Base-by-base conservation (phyloP, 768 basidiomycete genomes). In the Kockovaella imperatae region DNA sequence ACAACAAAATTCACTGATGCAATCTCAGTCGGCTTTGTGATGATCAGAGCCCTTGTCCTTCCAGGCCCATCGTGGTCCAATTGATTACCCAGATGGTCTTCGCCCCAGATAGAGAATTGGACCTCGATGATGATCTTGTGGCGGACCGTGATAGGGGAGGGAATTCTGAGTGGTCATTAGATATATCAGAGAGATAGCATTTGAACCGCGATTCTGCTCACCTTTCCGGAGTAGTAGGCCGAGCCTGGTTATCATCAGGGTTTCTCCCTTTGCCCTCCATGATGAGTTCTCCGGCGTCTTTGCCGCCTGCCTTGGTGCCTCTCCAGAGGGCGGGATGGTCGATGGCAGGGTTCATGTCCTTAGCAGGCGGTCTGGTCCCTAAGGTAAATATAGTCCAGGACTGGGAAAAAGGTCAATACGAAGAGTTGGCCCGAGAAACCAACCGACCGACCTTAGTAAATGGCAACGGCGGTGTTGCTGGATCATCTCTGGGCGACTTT, bases 51-150 rank as follows among this genome's bases (percentile, higher is more conserved):
- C 29, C 60, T 26, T 42, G 62, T 40, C 3, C 48, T 59, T 11
- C 60, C 64, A 1, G 60, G 57, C 17, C 52, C 51, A 32, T 46
- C 41, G 11, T 48, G 28, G 1, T 45, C 21, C 23, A 57, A 31
- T 13, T 50, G 47, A 18, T 44, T 17, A 1, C 62, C 65, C 7
- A 40, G 11, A n/a, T 51, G 40, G 35, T 54, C 45, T 36, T 62
- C 55, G 5, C 60, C 62, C 26, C 55, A 54, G 1, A 64, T 50
- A 1, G 59, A 57, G 46, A 64, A 67, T 46, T 51, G 59, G 5
- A 67, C 56, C 24, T 67, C 62, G 14, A 52, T 50, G 4, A 57
- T 45, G 11, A 67, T 45, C 30, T 49, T 47, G 30, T 60, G 59
- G 0, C 48, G 25, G 7, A 60, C 54, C 14, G 30, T 35, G 32